Percentiles rank a stretch among this genome's conserved stretches.
Conservation (phyloP, 2,329 filamentous ascomycete species). For the Diaporthe sp. region DNA sequence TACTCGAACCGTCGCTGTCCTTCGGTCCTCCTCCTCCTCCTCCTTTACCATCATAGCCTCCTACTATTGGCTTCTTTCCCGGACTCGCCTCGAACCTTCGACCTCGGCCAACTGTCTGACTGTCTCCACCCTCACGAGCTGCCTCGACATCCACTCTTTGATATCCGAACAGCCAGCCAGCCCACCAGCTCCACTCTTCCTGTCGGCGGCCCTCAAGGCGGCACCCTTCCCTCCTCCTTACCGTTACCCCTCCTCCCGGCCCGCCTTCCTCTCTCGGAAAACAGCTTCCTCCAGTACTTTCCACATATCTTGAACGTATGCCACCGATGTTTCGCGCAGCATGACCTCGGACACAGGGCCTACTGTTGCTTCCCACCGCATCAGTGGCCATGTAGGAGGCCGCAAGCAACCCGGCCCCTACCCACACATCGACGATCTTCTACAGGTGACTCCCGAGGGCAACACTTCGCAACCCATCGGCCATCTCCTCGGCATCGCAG, state of each 20-base stretch:
- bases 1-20: background rate
- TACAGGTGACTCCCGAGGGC: conserved; percentile 59
- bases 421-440: conserved; percentile 67
- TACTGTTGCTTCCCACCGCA: conserved; percentile 23
- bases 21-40: background rate
- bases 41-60: background rate
- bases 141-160: conserved; percentile 1
- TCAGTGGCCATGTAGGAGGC: conserved; percentile 33
- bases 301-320: background rate
- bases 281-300: background rate
- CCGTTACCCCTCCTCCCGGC: background rate
- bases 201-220: background rate
- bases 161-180: conserved; percentile 4
- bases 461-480: conserved; percentile 64
- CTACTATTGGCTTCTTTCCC: background rate
- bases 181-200: background rate
- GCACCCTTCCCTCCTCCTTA: background rate
- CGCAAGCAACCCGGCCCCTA: conserved; percentile 47
- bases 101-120: background rate
- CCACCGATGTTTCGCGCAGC: conserved; percentile 30
- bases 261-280: conserved; percentile 5
- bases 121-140: background rate
- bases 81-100: background rate
- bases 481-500: conserved; percentile 65
- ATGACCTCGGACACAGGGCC: conserved; percentile 18